Evolutionary conservation across 2,329 filamentous ascomycete genomes (phyloP), one percentile per base, ranked within the genome.

Genomic region (Penicillium sp.): DNA sequence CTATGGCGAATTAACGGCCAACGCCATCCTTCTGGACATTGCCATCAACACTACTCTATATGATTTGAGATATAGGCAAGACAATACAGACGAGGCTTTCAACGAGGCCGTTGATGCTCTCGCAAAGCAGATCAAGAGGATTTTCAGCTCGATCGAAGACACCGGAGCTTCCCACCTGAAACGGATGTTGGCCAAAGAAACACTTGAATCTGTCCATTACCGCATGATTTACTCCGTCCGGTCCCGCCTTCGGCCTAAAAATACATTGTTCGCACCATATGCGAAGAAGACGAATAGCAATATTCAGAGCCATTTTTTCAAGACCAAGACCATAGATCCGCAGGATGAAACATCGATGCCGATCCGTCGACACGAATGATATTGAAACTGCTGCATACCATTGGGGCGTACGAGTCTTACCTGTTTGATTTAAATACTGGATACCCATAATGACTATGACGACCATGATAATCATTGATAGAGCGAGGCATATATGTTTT

Each of bases 111-210:
- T 96, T 33, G 92, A 96, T 72, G 77, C 75, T 22, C 79, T 96
- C 5, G 80, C 85, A 1, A 74, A 75, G 19, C 79, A 78, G 33
- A 78, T 96, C 51, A 85, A 87, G 50, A 63, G 71, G 7, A 76
- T 85, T 13, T 80, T 80, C 53, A 78, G 78, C 19, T 82, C 82
- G 39, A 96, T 96, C 66, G 83, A 87, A 57, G 90, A 92, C 67
- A 83, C 87, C 1, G 90, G 90, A 41, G 88, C 90, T 45, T 86
- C 86, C 22, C 86, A 89, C 65, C 80, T 95, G 56, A 82, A 84
- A 16, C 84, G 90, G 29, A 89, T 90, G 29, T 86, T 96, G 68
- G 86, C 90, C 13, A 96, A 96, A 74, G 86, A 86, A 53, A 81
- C 83, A 11, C 80, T 96, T 39, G 89, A 96, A 66, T 82, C 86